Evolutionary conservation across 2,329 filamentous ascomycete species (phyloP), one percentile per base, ranked within the genome.

Genomic region (Verticillium isaacii): DNA sequence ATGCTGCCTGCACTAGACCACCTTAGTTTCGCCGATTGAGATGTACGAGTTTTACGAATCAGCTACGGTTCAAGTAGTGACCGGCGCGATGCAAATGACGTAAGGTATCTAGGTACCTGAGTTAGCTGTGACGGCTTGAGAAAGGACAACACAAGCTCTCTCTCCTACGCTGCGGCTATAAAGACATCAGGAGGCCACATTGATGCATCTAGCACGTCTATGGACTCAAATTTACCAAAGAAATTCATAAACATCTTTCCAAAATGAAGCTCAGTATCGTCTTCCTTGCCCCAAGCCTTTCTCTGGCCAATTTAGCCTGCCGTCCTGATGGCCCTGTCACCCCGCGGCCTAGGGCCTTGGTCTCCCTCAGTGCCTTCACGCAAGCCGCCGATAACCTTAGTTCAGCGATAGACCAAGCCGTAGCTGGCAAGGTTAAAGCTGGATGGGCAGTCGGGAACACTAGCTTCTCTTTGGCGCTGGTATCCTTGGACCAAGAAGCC

Each of bases 391-490:
- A 60, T 11, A 72, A 69, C 17, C 64, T 80, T 3, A 70, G 70
- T 0, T 39, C 64, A 0, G 64, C 63, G 0, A 65, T 78, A 3
- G 62, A 75, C 5, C 66, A 68, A 4, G 74, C 75, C 0, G 32
- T 78, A 0, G 57, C 67, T 0, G 73, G 73, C 0, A 64, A 68
- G 2, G 73, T 76, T 11, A 68, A 67, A 3, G 71, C 71, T 1
- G 76, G 76, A 0, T 79, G 74, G 71, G 64, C 71, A 0, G 67
- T 72, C 0, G 63, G 69, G 0, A 77, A 78, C 34, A 70, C 72
- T 0, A 78, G 77, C 0, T 77, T 80, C 63, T 78, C 77, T 0
- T 56, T 78, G 0, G 73, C 70, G 2, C 59, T 78, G 1, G 64
- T 78, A 6, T 74, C 73, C 12, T 64, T 69, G 5, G 67, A 72